Evolutionary conservation across 192 early-diverging fungal species (phyloP).

Genomic region (Coemansia sp.): DNA sequence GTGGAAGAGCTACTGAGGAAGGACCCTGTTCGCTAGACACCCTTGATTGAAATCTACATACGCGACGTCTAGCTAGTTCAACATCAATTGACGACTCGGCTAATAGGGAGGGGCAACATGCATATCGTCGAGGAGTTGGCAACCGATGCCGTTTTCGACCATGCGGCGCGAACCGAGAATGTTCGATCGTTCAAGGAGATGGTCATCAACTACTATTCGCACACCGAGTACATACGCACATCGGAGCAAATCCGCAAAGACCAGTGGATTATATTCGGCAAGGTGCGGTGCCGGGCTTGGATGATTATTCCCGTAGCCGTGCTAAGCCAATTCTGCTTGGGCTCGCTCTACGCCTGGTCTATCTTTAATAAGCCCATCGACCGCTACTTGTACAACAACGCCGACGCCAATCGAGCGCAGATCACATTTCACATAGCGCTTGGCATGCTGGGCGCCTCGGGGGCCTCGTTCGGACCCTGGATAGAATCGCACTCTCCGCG

Average conservation of each 20-base stretch:
- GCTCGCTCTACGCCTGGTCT: slow-evolving; percentile 75
- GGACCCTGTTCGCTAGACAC: background rate
- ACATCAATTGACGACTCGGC: background rate
- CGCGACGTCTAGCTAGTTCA: background rate
- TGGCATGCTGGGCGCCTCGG: slow-evolving; percentile 69
- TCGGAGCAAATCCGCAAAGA: slow-evolving; percentile 59
- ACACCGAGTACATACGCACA: slow-evolving; percentile 62
- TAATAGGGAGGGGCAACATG: slow-evolving; percentile 12
- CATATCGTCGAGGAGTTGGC: slow-evolving; percentile 40
- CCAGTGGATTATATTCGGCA: slow-evolving; percentile 49
- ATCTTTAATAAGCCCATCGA: slow-evolving; percentile 76
- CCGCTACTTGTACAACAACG: slow-evolving; percentile 53
- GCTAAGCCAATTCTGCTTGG: slow-evolving; percentile 70
- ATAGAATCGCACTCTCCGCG: slow-evolving; percentile 73
- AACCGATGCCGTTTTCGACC: slow-evolving; percentile 45
- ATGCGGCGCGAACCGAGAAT: slow-evolving; percentile 10
- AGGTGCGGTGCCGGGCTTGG: slow-evolving; percentile 60
- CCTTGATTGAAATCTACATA: background rate
- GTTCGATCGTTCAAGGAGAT: slow-evolving; percentile 44
- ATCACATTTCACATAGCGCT: slow-evolving; percentile 77
- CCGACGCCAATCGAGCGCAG: slow-evolving; percentile 53
- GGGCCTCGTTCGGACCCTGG: slow-evolving; percentile 76
- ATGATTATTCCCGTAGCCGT: slow-evolving; percentile 69
- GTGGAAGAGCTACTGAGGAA: background rate
- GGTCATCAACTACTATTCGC: slow-evolving; percentile 45